A percentile compares a stretch with the other conserved stretches of the same genome.
phyloP scores from a whole-genome alignment of 2,329 filamentous ascomycete genomes.

The Neofusicoccum laricinum region DNA sequence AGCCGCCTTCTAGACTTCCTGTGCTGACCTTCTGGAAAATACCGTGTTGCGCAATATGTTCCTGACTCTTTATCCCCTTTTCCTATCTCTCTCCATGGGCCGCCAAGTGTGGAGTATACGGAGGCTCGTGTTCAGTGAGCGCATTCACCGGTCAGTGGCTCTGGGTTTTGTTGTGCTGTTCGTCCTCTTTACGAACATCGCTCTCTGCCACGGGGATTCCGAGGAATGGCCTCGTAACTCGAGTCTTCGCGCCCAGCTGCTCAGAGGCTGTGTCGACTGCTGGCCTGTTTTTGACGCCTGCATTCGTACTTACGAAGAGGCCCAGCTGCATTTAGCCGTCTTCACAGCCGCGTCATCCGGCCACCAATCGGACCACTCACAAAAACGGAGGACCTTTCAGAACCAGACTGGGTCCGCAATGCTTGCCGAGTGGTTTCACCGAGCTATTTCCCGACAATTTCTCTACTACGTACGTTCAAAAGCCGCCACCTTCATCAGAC shows the following conservation, averaged over 20 bases:
- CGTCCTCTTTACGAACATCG: background rate
- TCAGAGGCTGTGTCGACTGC: background rate
- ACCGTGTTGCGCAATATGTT: background rate
- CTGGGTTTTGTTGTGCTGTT: background rate
- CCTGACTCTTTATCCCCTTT: background rate
- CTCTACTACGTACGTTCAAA: background rate
- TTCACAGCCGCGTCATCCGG: slow-evolving; percentile 7
- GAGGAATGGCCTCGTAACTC: too few relatives aligned
- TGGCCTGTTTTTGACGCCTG: background rate
- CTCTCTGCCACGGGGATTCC: background rate
- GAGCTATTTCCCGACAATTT: background rate
- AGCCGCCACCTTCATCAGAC: background rate
- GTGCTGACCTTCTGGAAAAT: background rate
- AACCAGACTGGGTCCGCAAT: background rate
- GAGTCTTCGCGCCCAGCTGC: too few relatives aligned
- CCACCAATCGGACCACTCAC: background rate
- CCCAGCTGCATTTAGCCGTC: background rate
- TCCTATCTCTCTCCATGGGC: background rate
- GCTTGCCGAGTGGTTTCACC: background rate
- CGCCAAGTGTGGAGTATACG: background rate
- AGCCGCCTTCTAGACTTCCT: background rate
- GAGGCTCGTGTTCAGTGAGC: background rate
- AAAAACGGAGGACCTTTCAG: background rate
- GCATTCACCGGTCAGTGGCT: background rate
- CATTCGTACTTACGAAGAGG: background rate